Evolutionary conservation across 768 basidiomycete genomes (phyloP), one percentile per base, ranked within the genome.

Genomic region (Collybia nuda): DNA sequence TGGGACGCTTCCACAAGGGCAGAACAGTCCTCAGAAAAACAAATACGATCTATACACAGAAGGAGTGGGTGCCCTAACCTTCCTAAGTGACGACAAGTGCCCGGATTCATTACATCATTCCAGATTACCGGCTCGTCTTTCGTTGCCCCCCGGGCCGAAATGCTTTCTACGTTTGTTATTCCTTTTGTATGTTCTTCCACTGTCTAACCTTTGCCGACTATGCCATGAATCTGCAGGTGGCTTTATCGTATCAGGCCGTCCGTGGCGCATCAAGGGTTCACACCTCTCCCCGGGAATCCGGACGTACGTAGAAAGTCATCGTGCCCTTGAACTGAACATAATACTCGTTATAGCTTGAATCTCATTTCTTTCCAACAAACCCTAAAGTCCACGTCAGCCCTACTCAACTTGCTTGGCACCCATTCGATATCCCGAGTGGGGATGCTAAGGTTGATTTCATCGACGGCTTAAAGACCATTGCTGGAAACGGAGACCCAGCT

Each of bases 241-340:
- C 53, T 85, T 8, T 86, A 86, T 64, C 81, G 84, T 24, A 84
- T 86, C 52, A 76, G 83, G 23, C 84, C 84, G 3, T 84, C 83
- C 6, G 84, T 86, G 18, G 82, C 83, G 0, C 85, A 86, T 61
- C 69, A 82, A 55, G 83, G 83, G 2, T 85, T 86, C 59, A 76
- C 65, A 11, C 66, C 67, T 26, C 66, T 85, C 6, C 76, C 77
- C 1, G 75, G 78, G 39, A 86, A 84, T 61, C 77, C 77, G 7
- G 80, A 85, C 60, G 82, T 84, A 59, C 26, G 78, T 69, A 18
- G 22, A 5, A 7, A 26, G 4, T 6, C 14, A 5, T 54, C 40
- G 6, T 19, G 21, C 21, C 17, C 52, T 28, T 15, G 14, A 23
- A 29, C 14, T 1, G 7, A 5, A 11, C 22, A 6, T 17, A 24